phyloP scores from a whole-genome alignment of 768 basidiomycete species.

The Amanita muscaria region DNA sequence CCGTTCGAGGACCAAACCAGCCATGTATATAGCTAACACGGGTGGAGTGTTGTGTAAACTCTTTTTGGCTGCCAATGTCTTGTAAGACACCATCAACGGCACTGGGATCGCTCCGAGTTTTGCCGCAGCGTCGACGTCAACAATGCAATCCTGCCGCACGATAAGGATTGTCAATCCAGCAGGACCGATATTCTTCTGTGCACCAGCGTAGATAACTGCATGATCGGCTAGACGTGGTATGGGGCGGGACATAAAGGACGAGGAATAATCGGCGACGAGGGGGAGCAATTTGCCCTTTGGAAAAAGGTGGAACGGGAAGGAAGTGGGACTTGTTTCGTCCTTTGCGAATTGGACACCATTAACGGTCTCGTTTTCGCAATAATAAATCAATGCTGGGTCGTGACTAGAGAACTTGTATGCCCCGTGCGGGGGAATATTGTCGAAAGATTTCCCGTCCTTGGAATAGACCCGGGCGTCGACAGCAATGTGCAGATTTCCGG shows the following conservation, averaged over 20 bases:
- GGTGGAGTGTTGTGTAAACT: conserved; percentile 93
- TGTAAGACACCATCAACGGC: conserved; percentile 77
- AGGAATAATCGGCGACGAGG: conserved; percentile 91
- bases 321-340: conserved; percentile 40
- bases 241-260: conserved; percentile 92
- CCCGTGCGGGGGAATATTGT: conserved; percentile 67
- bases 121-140: conserved; percentile 77
- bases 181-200: conserved; percentile 96
- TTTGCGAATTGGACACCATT: conserved; percentile 84
- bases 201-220: conserved; percentile 92
- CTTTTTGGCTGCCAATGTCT: conserved; percentile 62
- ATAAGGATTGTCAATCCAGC: conserved; percentile 90
- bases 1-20: conserved; percentile 74
- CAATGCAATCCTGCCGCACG: conserved; percentile 89
- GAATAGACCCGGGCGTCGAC: conserved; percentile 60
- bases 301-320: conserved; percentile 80
- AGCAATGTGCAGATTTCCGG: conserved; percentile 56
- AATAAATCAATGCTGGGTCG: conserved; percentile 86
- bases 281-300: conserved; percentile 52
- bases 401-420: conserved; percentile 64
- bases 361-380: conserved; percentile 99
- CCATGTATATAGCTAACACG: conserved; percentile 84
- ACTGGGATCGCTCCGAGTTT: conserved; percentile 65
- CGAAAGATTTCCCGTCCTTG: conserved; percentile 60
- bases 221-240: conserved; percentile 85